These are phyloP conservation scores for Malassezia equina DNA, from an alignment of 1,284 basidiomycete species.

Conservation along the genomic window DNA sequence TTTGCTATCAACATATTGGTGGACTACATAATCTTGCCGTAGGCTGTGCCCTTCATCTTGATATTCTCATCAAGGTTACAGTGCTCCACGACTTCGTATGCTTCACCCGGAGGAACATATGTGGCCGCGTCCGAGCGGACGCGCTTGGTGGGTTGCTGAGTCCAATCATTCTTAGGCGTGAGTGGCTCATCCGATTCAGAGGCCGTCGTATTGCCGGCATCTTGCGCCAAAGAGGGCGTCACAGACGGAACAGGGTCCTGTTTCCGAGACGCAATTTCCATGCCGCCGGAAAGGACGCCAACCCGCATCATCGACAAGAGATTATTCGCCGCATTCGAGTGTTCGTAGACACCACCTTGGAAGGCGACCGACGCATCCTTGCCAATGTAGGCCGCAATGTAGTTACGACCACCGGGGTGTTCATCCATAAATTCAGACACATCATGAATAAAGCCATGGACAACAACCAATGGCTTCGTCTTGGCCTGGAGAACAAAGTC, in stretches of 20 bases:
- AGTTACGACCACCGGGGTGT: slow-evolving; percentile 43
- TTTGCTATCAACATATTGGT: neutral
- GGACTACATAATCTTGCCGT: slow-evolving; percentile 13
- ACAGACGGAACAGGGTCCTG: neutral
- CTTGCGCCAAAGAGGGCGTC: neutral
- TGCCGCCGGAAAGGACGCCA: slow-evolving; percentile 45
- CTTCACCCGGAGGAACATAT: slow-evolving; percentile 41
- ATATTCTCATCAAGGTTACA: slow-evolving; percentile 28
- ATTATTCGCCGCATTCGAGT: slow-evolving; percentile 46
- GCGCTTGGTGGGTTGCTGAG: neutral
- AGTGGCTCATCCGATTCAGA: slow-evolving; percentile 22
- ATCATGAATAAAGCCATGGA: slow-evolving; percentile 46
- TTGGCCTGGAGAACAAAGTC: slow-evolving; percentile 44
- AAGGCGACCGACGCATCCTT: slow-evolving; percentile 46
- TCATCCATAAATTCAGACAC: slow-evolving; percentile 41
- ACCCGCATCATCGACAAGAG: slow-evolving; percentile 46
- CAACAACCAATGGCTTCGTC: slow-evolving; percentile 39
- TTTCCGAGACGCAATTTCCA: slow-evolving; percentile 22
- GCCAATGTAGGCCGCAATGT: slow-evolving; percentile 38
- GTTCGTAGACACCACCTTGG: slow-evolving; percentile 45
- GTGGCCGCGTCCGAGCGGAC: slow-evolving; percentile 16
- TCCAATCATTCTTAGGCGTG: slow-evolving; percentile 15
- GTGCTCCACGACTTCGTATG: slow-evolving; percentile 36
- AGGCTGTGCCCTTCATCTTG: slow-evolving; percentile 28
- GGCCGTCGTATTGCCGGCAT: slow-evolving; percentile 16